Base-by-base conservation (phyloP, 805 yeast genomes). In the Cephaloascus albidus region DNA sequence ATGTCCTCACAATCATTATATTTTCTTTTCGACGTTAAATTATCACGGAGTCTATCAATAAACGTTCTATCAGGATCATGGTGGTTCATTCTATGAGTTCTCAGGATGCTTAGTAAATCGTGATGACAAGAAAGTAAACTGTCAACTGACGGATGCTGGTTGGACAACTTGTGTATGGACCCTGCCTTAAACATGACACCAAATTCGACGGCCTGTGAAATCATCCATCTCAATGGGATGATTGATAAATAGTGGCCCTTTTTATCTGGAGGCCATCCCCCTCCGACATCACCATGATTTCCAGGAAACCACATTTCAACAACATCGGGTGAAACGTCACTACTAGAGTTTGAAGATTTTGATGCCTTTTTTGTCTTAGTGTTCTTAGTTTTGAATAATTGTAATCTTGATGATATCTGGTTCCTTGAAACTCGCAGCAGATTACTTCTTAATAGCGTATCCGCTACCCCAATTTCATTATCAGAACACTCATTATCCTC, bases 261-360 rank as follows among this genome's bases (percentile, higher is more conserved):
- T 0, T 42, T 27, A 50, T 74, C 79, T 3, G 62, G 54, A 1
- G 62, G 53, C 81, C 83, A 79, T 0, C 83, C 83, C 3, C 86
- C 86, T 2, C 87, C 87, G 47, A 76, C 58, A 54, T 81, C 86
- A 8, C 81, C 65, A 54, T 81, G 87, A 49, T 76, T 75, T 2
- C 86, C 88, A 1, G 83, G 74, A 48, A 81, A 81, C 81, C 81
- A 81, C 33, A 74, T 50, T 48, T 81, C 86, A 14, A 69, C 51
- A 27, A 72, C 47, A 45, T 70, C 74, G 6, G 49, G 34, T 3
- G 50, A 35, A 18, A 32, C 20, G 5, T 36, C 33, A 6, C 38
- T 8, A 10, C 38, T 38, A 3, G 34, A 23, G 18, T 16, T 18
- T 14, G 15, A 5, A 20, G 33, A 23, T 23, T 12, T 23, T 6